Evolutionary conservation across 2,329 filamentous ascomycete genomes (phyloP), one percentile per base, ranked within the genome.

Genomic region (Claviceps sp.): DNA sequence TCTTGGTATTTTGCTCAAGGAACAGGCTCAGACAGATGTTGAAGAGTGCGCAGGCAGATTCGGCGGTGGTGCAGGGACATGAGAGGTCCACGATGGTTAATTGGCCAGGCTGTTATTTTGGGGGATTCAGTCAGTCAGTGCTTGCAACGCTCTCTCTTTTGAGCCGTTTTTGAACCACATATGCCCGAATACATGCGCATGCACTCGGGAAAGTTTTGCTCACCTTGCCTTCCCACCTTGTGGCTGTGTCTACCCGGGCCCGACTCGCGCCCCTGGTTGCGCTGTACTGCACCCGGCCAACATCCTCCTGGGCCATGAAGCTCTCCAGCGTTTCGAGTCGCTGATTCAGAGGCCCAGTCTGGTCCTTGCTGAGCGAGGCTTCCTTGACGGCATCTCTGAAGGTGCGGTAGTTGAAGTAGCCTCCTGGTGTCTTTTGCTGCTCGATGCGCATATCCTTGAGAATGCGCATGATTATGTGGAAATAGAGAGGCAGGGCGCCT

Each of bases 31-130:
- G 69, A 20, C 79, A 84, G 42, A 89, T 83, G 50, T 85, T 82
- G 65, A 91, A 91, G 0, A 91, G 68, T 0, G 78, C 72, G 59
- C 86, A 91, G 0, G 85, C 85, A 40, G 77, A 79, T 24, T 81
- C 76, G 0, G 79, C 64, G 0, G 82, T 82, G 5, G 89, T 70
- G 57, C 84, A 88, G 0, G 85, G 82, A 61, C 85, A 87, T 0
- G 80, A 86, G 0, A 93, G 68, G 58, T 93, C 87, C 5, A 89
- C 60, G 20, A 72, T 66, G 4, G 67, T 72, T 7, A 72, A 60
- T 37, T 65, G 63, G 4, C 66, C 63, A 6, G 61, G 48, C 56
- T 64, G 20, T 3, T 6, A 14, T 9, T 41, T 41, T n/a, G 14
- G 38, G 16, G 16, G n/a, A 7, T 7, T 6, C 13, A 22, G 30